Evolutionary conservation across 1,284 basidiomycete genomes (phyloP).

Genomic region (Rhizoctonia solani): DNA sequence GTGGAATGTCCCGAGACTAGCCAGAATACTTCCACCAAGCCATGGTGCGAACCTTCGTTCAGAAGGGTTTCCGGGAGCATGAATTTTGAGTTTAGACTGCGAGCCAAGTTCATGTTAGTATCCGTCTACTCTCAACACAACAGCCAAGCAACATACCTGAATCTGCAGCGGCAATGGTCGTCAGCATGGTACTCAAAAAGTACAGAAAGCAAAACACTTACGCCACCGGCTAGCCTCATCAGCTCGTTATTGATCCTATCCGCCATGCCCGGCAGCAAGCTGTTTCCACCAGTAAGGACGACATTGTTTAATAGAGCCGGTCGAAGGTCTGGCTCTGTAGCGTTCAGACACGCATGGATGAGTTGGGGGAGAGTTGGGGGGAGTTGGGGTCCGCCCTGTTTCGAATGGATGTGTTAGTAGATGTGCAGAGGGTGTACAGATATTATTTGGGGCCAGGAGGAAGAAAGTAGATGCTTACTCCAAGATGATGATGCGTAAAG

Average conservation of each 20-base stretch:
- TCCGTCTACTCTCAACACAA: constrained; percentile 49
- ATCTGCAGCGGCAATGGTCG: neutral
- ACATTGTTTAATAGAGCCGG: constrained; percentile 90
- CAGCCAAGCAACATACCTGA: constrained; percentile 24
- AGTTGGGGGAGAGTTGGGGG: constrained; percentile 78
- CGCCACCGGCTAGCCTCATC: constrained; percentile 75
- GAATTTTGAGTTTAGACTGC: constrained; percentile 70
- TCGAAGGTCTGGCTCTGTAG: constrained; percentile 91
- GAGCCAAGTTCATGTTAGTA: neutral
- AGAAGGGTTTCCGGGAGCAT: constrained; percentile 84
- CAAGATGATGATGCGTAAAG: constrained; percentile 80
- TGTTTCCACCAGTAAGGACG: constrained; percentile 92
- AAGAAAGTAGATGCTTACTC: constrained; percentile 55
- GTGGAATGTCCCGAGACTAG: constrained; percentile 93
- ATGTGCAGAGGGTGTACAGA: no score
- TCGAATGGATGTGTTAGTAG: constrained; percentile 28
- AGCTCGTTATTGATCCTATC: constrained; percentile 87
- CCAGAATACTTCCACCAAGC: constrained; percentile 92
- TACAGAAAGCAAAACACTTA: constrained; percentile 52
- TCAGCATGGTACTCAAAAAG: constrained; percentile 19
- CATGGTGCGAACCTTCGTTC: constrained; percentile 90
- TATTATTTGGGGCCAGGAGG: no score
- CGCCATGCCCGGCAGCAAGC: constrained; percentile 81
- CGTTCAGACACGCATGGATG: constrained; percentile 77
- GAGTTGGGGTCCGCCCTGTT: constrained; percentile 53